Evolutionary conservation across 2,329 filamentous ascomycete genomes (phyloP).

Genomic region (Fusarium neocosmosporiellum): DNA sequence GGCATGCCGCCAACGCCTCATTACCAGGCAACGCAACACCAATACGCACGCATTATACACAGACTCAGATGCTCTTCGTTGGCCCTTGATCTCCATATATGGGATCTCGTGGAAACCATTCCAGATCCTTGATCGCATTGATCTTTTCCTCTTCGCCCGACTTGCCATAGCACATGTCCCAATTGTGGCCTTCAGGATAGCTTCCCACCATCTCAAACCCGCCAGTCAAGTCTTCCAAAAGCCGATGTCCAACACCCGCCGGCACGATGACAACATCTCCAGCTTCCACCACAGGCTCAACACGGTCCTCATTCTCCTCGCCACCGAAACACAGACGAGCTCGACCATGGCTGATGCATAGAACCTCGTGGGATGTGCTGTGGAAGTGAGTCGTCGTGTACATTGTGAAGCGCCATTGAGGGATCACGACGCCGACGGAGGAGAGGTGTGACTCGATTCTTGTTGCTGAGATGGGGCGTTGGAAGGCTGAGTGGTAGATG

Average conservation of each 20-base stretch:
- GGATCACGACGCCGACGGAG: constrained; percentile 63
- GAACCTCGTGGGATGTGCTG: constrained; percentile 73
- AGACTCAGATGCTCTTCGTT: neutral
- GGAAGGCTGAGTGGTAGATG: constrained; percentile 73
- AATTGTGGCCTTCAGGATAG: constrained; percentile 68
- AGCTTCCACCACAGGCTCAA: constrained; percentile 65
- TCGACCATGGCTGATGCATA: constrained; percentile 67
- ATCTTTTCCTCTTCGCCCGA: constrained; percentile 52
- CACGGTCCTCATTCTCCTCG: constrained; percentile 66
- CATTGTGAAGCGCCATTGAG: constrained; percentile 78
- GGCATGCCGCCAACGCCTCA: neutral
- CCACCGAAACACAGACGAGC: constrained; percentile 75
- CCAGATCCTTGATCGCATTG: constrained; percentile 5
- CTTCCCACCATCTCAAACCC: constrained; percentile 75
- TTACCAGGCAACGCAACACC: neutral
- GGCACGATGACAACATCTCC: constrained; percentile 75
- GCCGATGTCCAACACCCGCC: constrained; percentile 72
- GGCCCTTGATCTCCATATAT: constrained; percentile 31
- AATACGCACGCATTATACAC: neutral
- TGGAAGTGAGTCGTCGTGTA: constrained; percentile 75
- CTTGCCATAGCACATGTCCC: constrained; percentile 80
- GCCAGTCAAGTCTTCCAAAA: constrained; percentile 65
- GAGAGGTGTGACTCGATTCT: constrained; percentile 67
- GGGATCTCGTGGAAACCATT: constrained; percentile 33
- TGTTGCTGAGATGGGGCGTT: constrained; percentile 53